Evolutionary conservation across 176 grass and related monocot genomes (phyloP).

Genomic region (Hordeum vulgare): MorexV3_pseudomolecules_assembly NC_058518.1:22299929-22300428

Average conservation of each 20-base stretch:
- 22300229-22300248: conserved; percentile 3
- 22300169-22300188: neutral
- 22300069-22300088: neutral
- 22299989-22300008: conserved; percentile 9
- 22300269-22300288: neutral
- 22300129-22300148: no score
- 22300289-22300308: neutral
- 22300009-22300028: neutral
- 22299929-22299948: neutral
- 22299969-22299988: neutral
- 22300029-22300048: neutral
- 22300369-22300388: neutral
- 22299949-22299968: conserved; percentile 4
- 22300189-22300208: neutral
- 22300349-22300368: neutral
- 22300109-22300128: neutral
- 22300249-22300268: neutral
- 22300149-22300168: neutral
- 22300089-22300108: neutral
- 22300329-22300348: neutral
- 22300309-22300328: neutral
- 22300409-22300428: neutral
- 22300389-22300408: neutral
- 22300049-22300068: neutral
- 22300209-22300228: neutral